phyloP scores from a whole-genome alignment of 1,284 basidiomycete genomes.

The Cryptococcus floricola region DNA sequence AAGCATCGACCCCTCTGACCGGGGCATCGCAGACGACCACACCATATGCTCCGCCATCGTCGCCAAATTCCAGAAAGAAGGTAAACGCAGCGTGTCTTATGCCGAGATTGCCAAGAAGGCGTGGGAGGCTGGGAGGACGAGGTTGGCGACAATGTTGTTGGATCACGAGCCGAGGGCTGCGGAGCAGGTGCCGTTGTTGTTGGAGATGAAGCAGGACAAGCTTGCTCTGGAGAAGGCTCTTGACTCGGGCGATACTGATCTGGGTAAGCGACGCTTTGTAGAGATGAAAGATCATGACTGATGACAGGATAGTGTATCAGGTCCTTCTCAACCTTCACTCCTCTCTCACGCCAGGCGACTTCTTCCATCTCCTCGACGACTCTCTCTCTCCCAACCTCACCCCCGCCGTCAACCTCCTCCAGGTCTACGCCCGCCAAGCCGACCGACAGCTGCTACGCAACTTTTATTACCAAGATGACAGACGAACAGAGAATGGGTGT shows the following conservation, averaged over 20 bases:
- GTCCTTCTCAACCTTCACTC: constrained; percentile 81
- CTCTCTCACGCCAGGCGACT: constrained; percentile 78
- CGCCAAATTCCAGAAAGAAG: constrained; percentile 69
- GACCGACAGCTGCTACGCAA: constrained; percentile 88
- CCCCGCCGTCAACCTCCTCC: constrained; percentile 69
- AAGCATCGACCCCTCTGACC: constrained; percentile 55
- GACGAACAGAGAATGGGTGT: constrained; percentile 84
- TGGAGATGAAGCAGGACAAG: constrained; percentile 91
- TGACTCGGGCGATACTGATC: constrained; percentile 90
- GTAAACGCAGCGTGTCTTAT: constrained; percentile 65
- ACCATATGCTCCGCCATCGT: constrained; percentile 77
- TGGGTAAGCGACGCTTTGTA: constrained; percentile 57
- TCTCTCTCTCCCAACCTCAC: constrained; percentile 65
- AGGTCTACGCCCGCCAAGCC: constrained; percentile 84
- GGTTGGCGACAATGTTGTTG: constrained; percentile 87
- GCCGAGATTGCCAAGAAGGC: constrained; percentile 92
- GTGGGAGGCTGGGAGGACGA: constrained; percentile 82
- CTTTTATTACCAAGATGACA: constrained; percentile 97
- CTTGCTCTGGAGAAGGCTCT: constrained; percentile 85
- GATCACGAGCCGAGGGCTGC: constrained; percentile 85
- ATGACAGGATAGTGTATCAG: constrained; percentile 66
- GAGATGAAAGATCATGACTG: not conserved
- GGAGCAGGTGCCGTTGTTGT: constrained; percentile 86
- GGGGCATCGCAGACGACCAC: constrained; percentile 61
- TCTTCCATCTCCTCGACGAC: constrained; percentile 92